These are phyloP conservation scores for Anthracocystis panici-leucophaei DNA, from an alignment of 1,284 basidiomycete species.

Conservation along the genomic window DNA sequence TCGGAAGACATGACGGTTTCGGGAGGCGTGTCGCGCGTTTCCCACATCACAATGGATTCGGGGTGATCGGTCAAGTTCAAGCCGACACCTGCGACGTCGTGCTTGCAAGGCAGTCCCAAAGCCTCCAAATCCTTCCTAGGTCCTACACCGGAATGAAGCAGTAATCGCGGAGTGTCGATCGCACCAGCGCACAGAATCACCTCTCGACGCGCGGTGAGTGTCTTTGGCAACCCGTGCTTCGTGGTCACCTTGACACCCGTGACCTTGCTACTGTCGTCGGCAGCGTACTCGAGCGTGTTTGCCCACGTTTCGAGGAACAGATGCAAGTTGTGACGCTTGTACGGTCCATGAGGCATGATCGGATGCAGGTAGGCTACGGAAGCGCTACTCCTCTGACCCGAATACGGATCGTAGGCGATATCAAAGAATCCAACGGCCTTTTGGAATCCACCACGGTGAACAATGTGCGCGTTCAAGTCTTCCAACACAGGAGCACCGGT, in stretches of 20 bases:
- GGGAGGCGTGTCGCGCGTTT: slow-evolving; percentile 65
- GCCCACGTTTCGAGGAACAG: slow-evolving; percentile 70
- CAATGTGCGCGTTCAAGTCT: slow-evolving; percentile 67
- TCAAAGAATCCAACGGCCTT: slow-evolving; percentile 69
- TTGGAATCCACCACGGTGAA: slow-evolving; percentile 61
- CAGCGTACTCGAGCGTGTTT: slow-evolving; percentile 53
- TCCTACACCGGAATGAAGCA: slow-evolving; percentile 74
- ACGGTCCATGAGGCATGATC: slow-evolving; percentile 68
- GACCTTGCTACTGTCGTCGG: slow-evolving; percentile 46
- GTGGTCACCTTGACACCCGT: slow-evolving; percentile 59
- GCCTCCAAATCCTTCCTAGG: slow-evolving; percentile 70
- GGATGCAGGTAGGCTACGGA: slow-evolving; percentile 69
- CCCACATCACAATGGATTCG: slow-evolving; percentile 69
- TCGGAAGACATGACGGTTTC: slow-evolving; percentile 70
- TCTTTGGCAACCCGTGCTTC: slow-evolving; percentile 60
- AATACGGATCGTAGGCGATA: slow-evolving; percentile 70
- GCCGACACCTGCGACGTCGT: slow-evolving; percentile 73
- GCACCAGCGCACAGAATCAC: slow-evolving; percentile 69
- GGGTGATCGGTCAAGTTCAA: slow-evolving; percentile 74
- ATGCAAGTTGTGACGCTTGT: slow-evolving; percentile 67
- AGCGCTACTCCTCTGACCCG: slow-evolving; percentile 65
- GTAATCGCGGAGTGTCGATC: slow-evolving; percentile 73
- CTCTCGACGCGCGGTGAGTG: slow-evolving; percentile 63
- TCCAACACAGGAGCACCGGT: slow-evolving; percentile 67
- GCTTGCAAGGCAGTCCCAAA: slow-evolving; percentile 70